Conservation (phyloP, 2,329 filamentous ascomycete species). For the Thermothelomyces thermophilus region DNA sequence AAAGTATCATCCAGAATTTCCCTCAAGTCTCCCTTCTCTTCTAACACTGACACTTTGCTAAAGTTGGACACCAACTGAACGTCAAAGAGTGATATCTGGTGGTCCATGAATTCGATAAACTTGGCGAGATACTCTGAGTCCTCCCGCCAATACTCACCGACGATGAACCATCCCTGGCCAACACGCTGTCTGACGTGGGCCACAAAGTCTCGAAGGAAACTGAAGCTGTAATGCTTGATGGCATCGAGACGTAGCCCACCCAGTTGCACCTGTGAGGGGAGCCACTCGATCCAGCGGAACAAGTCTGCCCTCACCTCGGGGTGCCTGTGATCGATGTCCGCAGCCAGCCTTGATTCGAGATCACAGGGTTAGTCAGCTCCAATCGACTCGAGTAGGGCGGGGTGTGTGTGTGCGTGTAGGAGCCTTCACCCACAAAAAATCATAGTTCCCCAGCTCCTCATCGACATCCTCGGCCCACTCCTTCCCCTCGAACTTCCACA, state of each 20-base stretch:
- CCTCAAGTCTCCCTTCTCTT: constrained; percentile 35
- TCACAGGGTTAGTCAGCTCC: neutral
- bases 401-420: too few relatives aligned
- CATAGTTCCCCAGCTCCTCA: constrained; percentile 56
- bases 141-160: constrained; percentile 64
- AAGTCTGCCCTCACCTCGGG: constrained; percentile 30
- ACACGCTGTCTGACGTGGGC: constrained; percentile 24
- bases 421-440: constrained; percentile 35
- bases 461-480: constrained; percentile 54
- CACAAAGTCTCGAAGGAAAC: constrained; percentile 29
- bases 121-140: constrained; percentile 47
- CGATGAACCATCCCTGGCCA: constrained; percentile 53
- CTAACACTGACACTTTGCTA: constrained; percentile 44
- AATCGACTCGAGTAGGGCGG: too few relatives aligned
- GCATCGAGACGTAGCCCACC: constrained; percentile 32
- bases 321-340: constrained; percentile 31
- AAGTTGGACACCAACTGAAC: constrained; percentile 61
- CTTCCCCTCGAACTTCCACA: constrained; percentile 60
- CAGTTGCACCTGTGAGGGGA: constrained; percentile 27
- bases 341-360: constrained; percentile 32
- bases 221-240: constrained; percentile 32
- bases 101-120: constrained; percentile 52
- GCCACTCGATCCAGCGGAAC: constrained; percentile 31
- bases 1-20: constrained; percentile 53
- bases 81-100: constrained; percentile 56